Percentiles rank a stretch among this genome's conserved stretches.
These are phyloP conservation scores for Aspergillus indologenus DNA, from an alignment of 495 filamentous ascomycete species.

Conservation along the genomic window DNA sequence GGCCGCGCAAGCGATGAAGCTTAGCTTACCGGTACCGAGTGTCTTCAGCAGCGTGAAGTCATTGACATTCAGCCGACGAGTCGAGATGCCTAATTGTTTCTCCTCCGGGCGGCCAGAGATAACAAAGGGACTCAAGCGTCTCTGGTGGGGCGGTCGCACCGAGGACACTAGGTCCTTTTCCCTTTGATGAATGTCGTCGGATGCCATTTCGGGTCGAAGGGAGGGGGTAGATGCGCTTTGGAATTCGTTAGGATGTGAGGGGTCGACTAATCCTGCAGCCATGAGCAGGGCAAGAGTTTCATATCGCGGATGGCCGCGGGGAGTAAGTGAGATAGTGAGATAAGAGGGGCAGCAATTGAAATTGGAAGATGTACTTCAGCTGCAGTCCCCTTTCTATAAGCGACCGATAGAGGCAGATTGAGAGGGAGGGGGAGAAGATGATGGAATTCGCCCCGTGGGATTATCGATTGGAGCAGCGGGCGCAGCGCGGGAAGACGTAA, in stretches of 20 bases:
- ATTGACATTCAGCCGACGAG: constrained; percentile 53
- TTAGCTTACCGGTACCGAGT: constrained; percentile 72
- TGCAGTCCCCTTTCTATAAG: constrained; percentile 1
- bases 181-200: constrained; percentile 41
- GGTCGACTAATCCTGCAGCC: constrained; percentile 45
- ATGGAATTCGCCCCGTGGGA: not conserved
- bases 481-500: constrained; percentile 7
- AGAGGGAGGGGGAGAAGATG: not conserved
- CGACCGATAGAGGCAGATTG: constrained; percentile 2
- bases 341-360: constrained; percentile 10
- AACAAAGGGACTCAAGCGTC: constrained; percentile 49
- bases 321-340: constrained; percentile 19
- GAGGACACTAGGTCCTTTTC: constrained; percentile 48
- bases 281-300: constrained; percentile 37
- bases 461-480: constrained; percentile 2
- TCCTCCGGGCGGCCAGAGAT: constrained; percentile 52
- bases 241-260: constrained; percentile 37
- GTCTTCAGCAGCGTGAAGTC: constrained; percentile 89
- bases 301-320: constrained; percentile 31
- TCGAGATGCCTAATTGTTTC: constrained; percentile 57
- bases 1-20: constrained; percentile 13
- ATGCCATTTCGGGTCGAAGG: constrained; percentile 35
- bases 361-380: constrained; percentile 16
- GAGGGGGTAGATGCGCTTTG: constrained; percentile 25
- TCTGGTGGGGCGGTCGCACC: constrained; percentile 44